These are phyloP conservation scores for Leptographium radiaticola DNA, from an alignment of 2,329 filamentous ascomycete species.

Conservation along the genomic window DNA sequence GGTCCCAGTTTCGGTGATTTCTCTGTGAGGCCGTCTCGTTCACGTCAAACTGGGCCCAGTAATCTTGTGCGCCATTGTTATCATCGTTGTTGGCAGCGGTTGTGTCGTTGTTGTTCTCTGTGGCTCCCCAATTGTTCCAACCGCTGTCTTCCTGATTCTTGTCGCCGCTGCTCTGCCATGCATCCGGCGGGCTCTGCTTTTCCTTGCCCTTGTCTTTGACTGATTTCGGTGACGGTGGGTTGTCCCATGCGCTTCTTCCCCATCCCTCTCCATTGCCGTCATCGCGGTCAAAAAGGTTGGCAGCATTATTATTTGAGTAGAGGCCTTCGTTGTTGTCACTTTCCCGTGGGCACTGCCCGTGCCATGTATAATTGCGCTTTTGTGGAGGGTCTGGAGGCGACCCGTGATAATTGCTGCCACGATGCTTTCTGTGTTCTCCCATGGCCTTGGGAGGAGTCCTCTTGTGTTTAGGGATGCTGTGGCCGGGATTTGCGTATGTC, in stretches of 20 bases:
- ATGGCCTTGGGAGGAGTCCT: background rate
- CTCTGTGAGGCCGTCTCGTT: background rate
- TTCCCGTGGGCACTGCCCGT: conserved; percentile 17
- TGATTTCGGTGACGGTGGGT: background rate
- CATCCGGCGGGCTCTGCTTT: background rate
- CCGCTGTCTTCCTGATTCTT: background rate
- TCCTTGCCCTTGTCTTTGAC: background rate
- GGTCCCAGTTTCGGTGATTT: background rate
- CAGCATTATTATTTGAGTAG: conserved; percentile 5
- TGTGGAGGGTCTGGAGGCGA: background rate
- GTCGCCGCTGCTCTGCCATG: background rate
- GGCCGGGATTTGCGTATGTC: background rate
- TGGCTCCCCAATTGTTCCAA: conserved; percentile 5
- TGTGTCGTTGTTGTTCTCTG: conserved; percentile 8
- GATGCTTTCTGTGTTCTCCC: background rate
- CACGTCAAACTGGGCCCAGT: background rate
- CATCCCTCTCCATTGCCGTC: conserved; percentile 5
- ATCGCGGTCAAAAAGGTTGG: conserved; percentile 1
- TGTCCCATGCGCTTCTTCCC: conserved; percentile 6
- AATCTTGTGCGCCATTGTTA: background rate
- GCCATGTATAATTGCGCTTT: conserved; percentile 26
- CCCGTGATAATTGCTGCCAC: background rate
- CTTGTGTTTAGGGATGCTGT: background rate
- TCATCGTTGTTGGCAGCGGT: background rate
- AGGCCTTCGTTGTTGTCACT: conserved; percentile 19